These are phyloP conservation scores for Haberlea rhodopensis DNA, from an alignment of 257 asterid species.

Conservation along the genomic window DNA sequence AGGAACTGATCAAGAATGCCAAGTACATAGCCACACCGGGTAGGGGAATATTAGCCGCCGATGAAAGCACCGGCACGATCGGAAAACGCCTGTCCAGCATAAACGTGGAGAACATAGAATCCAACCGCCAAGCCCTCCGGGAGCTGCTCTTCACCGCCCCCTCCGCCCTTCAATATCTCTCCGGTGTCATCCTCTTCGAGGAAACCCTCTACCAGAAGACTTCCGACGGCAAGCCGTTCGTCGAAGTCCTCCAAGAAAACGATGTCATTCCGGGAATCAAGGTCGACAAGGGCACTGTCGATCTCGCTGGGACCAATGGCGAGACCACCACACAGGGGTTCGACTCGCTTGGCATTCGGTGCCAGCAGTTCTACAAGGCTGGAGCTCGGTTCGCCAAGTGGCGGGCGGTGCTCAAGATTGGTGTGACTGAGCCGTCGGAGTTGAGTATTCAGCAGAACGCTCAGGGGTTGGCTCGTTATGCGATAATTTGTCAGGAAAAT, in stretches of 20 bases:
- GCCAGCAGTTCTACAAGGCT: too few relatives aligned
- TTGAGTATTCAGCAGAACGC: constrained; percentile 74
- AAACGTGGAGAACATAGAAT: constrained; percentile 71
- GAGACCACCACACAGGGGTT: constrained; percentile 86
- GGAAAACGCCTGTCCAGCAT: constrained; percentile 76
- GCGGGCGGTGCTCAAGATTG: too few relatives aligned
- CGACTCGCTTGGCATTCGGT: too few relatives aligned
- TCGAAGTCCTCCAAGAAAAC: constrained; percentile 61
- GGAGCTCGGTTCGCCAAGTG: too few relatives aligned
- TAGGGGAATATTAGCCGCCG: too few relatives aligned
- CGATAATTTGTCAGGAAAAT: too few relatives aligned
- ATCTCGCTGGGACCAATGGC: constrained; percentile 67
- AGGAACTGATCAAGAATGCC: constrained; percentile 81
- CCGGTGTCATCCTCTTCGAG: constrained; percentile 86
- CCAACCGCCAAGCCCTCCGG: constrained; percentile 83
- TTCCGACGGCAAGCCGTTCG: constrained; percentile 67
- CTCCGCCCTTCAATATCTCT: constrained; percentile 62
- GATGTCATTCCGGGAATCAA: constrained; percentile 73
- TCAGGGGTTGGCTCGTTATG: constrained; percentile 84
- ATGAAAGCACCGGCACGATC: too few relatives aligned
- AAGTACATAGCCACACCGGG: too few relatives aligned
- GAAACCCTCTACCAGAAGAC: constrained; percentile 86
- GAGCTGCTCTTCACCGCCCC: constrained; percentile 88
- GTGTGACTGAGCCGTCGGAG: constrained; percentile 71
- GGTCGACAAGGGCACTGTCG: constrained; percentile 83